A percentile compares a stretch with the other conserved stretches of the same genome.
These are phyloP conservation scores for Fusarium agapanthi DNA, from an alignment of 2,329 filamentous ascomycete genomes.

Conservation along the genomic window DNA sequence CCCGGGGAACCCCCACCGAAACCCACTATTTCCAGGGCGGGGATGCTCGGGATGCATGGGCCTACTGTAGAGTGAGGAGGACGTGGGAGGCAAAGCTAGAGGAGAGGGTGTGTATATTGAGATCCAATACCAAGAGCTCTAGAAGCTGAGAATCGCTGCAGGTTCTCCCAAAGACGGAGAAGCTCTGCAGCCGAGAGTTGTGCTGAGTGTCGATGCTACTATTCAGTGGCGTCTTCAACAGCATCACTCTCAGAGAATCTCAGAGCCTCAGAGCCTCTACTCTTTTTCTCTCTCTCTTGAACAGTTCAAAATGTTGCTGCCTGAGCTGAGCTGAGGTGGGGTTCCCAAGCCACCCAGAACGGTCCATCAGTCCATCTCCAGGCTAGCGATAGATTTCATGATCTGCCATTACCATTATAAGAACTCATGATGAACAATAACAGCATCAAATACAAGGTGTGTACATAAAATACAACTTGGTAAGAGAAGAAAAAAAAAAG, in stretches of 20 bases:
- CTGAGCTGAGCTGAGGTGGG: constrained; percentile 27
- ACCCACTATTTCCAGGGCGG: constrained; percentile 31
- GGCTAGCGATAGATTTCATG: constrained; percentile 30
- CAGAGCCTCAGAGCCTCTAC: no score
- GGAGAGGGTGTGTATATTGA: not conserved
- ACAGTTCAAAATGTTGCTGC: constrained; percentile 34
- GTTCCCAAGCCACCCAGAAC: constrained; percentile 22
- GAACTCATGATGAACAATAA: constrained; percentile 29
- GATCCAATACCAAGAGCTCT: constrained; percentile 15
- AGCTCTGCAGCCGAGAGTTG: not conserved
- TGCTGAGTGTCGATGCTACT: not conserved
- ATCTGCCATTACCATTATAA: constrained; percentile 14
- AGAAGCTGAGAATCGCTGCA: constrained; percentile 16
- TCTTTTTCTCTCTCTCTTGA: not conserved
- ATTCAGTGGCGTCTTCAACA: constrained; percentile 10
- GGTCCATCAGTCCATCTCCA: constrained; percentile 8
- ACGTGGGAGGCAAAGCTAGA: constrained; percentile 1
- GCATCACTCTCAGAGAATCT: not conserved
- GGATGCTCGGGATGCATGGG: constrained; percentile 13
- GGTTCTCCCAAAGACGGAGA: not conserved
- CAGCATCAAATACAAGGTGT: not conserved
- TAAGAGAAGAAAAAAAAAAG: not conserved
- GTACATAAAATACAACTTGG: not conserved
- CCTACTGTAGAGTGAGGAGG: constrained; percentile 1
- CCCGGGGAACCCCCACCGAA: constrained; percentile 31